A percentile compares a stretch with the other conserved stretches of the same genome.
phyloP scores from a whole-genome alignment of 2,329 filamentous ascomycete genomes.

The Talaromyces pinophilus region DNA sequence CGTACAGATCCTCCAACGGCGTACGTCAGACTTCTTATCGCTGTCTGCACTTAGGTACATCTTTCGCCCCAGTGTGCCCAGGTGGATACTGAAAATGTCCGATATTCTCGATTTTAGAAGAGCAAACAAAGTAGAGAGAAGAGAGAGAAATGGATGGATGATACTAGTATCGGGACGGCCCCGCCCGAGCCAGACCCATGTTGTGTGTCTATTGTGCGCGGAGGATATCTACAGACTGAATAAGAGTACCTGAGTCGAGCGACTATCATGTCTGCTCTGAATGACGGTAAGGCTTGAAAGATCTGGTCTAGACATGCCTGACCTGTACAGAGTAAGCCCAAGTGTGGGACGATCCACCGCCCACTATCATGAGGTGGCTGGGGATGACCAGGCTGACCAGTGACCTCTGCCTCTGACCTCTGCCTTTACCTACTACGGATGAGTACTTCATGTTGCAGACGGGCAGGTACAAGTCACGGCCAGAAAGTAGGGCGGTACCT shows the following conservation, averaged over 20 bases:
- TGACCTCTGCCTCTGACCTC: not conserved
- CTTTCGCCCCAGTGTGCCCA: not conserved
- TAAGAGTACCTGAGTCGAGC: not conserved
- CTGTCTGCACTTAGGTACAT: not conserved
- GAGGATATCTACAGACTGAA: not conserved
- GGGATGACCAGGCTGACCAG: constrained; percentile 8
- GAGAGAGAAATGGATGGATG: not conserved
- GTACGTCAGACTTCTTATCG: not conserved
- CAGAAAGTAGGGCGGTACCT: not conserved
- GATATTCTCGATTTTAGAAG: not conserved
- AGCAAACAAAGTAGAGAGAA: not conserved
- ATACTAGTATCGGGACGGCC: constrained; percentile 21
- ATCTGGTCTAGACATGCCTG: constrained; percentile 5
- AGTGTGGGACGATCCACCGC: constrained; percentile 10
- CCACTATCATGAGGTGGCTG: constrained; percentile 12
- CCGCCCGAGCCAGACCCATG: constrained; percentile 21
- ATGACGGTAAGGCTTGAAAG: not conserved
- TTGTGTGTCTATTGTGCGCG: not conserved
- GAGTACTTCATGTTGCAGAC: not conserved
- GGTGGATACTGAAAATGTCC: not conserved
- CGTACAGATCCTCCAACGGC: not conserved
- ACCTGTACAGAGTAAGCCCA: not conserved
- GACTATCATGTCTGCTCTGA: not conserved
- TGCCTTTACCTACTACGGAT: not conserved
- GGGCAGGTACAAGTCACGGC: not conserved